phyloP scores from a whole-genome alignment of 257 asterid species.

The Echites panduratus region DNA sequence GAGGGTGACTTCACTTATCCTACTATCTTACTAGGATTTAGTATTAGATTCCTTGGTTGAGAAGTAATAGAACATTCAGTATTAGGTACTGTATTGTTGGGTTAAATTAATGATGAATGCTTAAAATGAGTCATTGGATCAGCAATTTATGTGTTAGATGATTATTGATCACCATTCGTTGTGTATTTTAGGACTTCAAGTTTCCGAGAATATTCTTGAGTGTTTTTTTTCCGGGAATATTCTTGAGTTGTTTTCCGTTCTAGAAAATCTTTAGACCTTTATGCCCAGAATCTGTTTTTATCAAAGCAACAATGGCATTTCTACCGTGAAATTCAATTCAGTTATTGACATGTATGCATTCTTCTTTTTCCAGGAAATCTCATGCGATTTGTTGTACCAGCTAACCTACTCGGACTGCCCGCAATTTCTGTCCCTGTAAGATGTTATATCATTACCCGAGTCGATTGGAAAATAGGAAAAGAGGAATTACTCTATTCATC shows the following conservation, averaged over 20 bases:
- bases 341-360: conserved; percentile 5
- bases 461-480: not conserved
- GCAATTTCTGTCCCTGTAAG: conserved; percentile 94
- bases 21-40: not conserved
- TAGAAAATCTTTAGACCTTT: not conserved
- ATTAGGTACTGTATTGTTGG: not conserved
- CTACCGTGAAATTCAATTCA: not conserved
- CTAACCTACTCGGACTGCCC: conserved; percentile 92
- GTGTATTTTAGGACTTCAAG: not conserved
- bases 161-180: not conserved
- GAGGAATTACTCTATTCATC: not conserved
- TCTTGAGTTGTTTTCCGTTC: not conserved
- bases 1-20: not conserved
- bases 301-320: not conserved
- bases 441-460: conserved; percentile 8
- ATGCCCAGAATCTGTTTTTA: not conserved
- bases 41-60: not conserved
- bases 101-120: not conserved
- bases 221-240: not conserved
- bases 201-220: not conserved
- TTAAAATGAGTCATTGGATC: not conserved
- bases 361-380: conserved; percentile 56
- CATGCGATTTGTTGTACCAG: conserved; percentile 69
- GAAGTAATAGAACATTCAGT: not conserved
- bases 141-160: not conserved